Evolutionary conservation across 352 stramenopile species (phyloP), one percentile per base, ranked within the genome.

Genomic region (Globisporangium echinulatum): DNA sequence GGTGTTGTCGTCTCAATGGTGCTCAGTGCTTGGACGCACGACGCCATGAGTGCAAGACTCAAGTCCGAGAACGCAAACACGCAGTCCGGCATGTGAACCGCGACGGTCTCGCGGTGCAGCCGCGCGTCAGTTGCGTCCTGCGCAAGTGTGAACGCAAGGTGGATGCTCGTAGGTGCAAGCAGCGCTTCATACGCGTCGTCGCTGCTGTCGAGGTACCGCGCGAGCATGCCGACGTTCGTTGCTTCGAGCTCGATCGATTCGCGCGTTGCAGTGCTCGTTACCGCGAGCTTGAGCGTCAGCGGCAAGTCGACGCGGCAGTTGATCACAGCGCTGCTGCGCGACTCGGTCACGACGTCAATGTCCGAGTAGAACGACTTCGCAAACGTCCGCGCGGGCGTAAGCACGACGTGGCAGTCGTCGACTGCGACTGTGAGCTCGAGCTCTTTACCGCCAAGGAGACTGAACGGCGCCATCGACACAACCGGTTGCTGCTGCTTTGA

Each of bases 401-500:
- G 37, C 4, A 86, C 42, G 37, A 86, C 70, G 67, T 75, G 72
- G 46, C 74, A 85, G 52, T 88, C 77, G 15, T 85, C 75, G 66
- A 88, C 66, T 25, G 59, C 67, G 37, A 85, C 58, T 56, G 77
- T 67, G 4, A 88, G 61, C 36, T 75, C 66, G 49, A 88, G 58
- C 60, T 85, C 50, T 66, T 82, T 84, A 7, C 74, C 76, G 11
- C 72, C 68, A 36, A 88, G 66, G 42, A 88, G 52, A 40, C 75
- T 88, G 53, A 88, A 86, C 15, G 78, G 78, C 52, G 78, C 74
- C 74, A 88, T 85, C 9, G 77, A 77, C 49, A 79, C 72, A 25
- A 77, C 66, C 49, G 74, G 7, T 8, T 44, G 7, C 7, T 8
- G 7, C 40, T 44, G 40, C 11, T 8, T 8, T 4, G 40, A 14